Conservation (phyloP, 169 alveolate genomes). For the Fabrea salina region DNA sequence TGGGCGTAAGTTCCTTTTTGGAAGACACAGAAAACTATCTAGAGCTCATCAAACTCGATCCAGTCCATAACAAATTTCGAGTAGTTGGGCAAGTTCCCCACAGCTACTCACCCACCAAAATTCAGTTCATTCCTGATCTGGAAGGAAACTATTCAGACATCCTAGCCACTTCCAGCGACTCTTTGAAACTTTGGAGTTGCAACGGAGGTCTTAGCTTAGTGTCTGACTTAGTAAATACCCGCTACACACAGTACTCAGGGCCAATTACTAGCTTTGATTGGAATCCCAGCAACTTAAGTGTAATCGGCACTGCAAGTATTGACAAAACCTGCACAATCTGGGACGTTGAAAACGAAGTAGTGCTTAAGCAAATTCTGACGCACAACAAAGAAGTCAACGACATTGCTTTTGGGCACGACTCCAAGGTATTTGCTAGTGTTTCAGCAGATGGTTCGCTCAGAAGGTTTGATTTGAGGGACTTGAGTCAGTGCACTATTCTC, state of each 20-base stretch:
- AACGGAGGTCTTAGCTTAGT: neutral
- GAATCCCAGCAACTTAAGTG: constrained; percentile 62
- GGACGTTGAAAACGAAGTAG: constrained; percentile 81
- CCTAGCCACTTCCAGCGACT: constrained; percentile 80
- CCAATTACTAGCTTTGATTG: constrained; percentile 89
- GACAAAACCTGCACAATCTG: constrained; percentile 92
- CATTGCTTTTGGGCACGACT: constrained; percentile 79
- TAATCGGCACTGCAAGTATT: constrained; percentile 82
- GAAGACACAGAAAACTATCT: constrained; percentile 20
- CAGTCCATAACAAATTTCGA: neutral
- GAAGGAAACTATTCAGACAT: constrained; percentile 51
- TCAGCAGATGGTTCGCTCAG: constrained; percentile 87
- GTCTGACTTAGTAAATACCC: constrained; percentile 21
- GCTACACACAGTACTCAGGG: constrained; percentile 73
- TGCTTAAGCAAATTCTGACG: constrained; percentile 86
- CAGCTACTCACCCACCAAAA: constrained; percentile 82
- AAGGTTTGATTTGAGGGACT: constrained; percentile 75
- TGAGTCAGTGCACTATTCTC: constrained; percentile 78
- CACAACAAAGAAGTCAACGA: constrained; percentile 92
- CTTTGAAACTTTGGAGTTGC: constrained; percentile 59
- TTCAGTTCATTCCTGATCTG: constrained; percentile 78
- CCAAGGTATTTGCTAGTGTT: constrained; percentile 75
- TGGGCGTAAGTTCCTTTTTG: constrained; percentile 57
- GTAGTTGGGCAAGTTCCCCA: constrained; percentile 30
- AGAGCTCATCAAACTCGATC: constrained; percentile 37